Evolutionary conservation across 2,329 filamentous ascomycete species (phyloP).

Genomic region (Pseudogymnoascus sp.): DNA sequence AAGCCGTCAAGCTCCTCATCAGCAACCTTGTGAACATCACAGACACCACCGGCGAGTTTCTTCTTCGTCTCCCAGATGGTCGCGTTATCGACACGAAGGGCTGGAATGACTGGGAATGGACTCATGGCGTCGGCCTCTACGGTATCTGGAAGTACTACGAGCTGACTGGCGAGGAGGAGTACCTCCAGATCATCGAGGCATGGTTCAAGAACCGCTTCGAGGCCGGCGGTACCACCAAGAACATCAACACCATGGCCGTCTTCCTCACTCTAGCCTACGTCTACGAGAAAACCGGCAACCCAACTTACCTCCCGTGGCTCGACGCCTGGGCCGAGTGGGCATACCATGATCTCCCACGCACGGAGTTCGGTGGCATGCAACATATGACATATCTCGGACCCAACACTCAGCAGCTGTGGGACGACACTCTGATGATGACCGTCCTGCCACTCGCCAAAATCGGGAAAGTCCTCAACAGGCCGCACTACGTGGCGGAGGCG

Average conservation of each 20-base stretch:
- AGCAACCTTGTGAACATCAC: slow-evolving; percentile 69
- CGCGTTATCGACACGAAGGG: slow-evolving; percentile 76
- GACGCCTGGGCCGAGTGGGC: slow-evolving; percentile 79
- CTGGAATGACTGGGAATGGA: slow-evolving; percentile 80
- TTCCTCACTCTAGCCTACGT: slow-evolving; percentile 68
- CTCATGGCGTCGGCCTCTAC: slow-evolving; percentile 71
- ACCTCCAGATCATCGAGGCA: slow-evolving; percentile 58
- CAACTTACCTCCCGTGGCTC: slow-evolving; percentile 65
- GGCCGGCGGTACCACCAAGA: slow-evolving; percentile 58
- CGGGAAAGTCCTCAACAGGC: slow-evolving; percentile 58
- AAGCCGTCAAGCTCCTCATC: slow-evolving; percentile 58
- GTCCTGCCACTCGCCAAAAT: slow-evolving; percentile 75
- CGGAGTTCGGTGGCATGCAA: slow-evolving; percentile 49
- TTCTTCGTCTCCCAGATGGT: slow-evolving; percentile 62
- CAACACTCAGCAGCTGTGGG: slow-evolving; percentile 72
- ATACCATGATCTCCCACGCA: slow-evolving; percentile 66
- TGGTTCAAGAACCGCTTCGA: slow-evolving; percentile 52
- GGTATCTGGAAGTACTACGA: slow-evolving; percentile 77
- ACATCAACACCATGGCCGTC: slow-evolving; percentile 78
- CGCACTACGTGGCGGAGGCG: slow-evolving; percentile 68
- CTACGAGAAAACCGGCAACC: slow-evolving; percentile 66
- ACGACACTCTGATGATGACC: slow-evolving; percentile 84
- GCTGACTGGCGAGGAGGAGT: slow-evolving; percentile 52
- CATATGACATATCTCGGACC: slow-evolving; percentile 43
- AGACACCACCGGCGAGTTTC: slow-evolving; percentile 65